Evolutionary conservation across 2,329 filamentous ascomycete genomes (phyloP).

Genomic region (Chalaropsis ovoidea): DNA sequence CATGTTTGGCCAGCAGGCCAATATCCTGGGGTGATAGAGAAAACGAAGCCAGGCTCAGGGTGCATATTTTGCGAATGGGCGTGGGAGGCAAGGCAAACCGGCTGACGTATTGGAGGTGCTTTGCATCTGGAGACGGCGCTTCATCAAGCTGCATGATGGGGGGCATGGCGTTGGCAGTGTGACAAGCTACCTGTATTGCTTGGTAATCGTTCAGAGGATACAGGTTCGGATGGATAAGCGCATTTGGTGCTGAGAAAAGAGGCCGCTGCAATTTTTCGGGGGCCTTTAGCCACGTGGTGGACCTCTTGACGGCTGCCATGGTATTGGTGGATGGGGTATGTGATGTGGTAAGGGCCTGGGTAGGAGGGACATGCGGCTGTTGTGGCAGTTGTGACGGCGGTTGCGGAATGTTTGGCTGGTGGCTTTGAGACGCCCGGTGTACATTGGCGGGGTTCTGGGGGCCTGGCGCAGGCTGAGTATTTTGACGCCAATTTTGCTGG

Average conservation of each 20-base stretch:
- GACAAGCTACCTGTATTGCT: neutral
- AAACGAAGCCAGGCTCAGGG: neutral
- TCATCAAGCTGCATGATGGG: neutral
- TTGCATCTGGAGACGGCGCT: neutral
- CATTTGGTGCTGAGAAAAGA: neutral
- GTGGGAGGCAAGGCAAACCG: slow-evolving; percentile 14
- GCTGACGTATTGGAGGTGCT: slow-evolving; percentile 8
- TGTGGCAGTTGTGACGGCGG: neutral
- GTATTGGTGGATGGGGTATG: neutral
- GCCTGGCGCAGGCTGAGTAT: neutral
- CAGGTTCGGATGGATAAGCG: neutral
- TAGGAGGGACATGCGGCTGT: neutral
- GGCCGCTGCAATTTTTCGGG: neutral
- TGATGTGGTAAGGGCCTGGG: neutral
- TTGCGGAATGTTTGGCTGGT: neutral
- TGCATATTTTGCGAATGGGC: neutral
- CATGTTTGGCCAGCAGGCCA: neutral
- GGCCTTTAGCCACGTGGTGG: neutral
- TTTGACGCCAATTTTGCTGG: neutral
- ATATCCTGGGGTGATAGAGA: neutral
- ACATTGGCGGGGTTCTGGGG: no score
- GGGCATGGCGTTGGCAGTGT: neutral
- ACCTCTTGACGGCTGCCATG: neutral
- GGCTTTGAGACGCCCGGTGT: neutral
- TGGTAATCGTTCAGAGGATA: neutral